Percentiles rank a stretch among this genome's conserved stretches.
These are phyloP conservation scores for Beta macrorhiza DNA, from an alignment of 179 eudicot genomes.

Conservation along the genomic window DNA sequence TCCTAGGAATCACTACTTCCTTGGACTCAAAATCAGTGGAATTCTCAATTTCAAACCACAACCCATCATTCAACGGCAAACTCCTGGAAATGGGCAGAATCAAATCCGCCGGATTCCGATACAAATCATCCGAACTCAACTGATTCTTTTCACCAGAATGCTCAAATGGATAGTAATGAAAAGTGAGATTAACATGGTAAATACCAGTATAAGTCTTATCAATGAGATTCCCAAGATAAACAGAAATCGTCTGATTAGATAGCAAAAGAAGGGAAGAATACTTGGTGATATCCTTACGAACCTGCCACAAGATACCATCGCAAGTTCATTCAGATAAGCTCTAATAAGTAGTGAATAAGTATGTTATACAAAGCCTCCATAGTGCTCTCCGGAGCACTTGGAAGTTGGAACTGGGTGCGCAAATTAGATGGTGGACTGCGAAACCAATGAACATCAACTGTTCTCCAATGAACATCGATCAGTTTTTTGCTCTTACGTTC, in stretches of 20 bases:
- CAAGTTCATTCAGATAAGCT: no score
- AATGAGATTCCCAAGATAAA: conserved; percentile 74
- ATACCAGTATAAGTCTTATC: conserved; percentile 74
- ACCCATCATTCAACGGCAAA: conserved; percentile 74
- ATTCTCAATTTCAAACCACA: conserved; percentile 80
- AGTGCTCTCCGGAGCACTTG: no score
- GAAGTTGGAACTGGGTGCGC: no score
- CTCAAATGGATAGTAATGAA: conserved; percentile 65
- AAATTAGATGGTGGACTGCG: no score
- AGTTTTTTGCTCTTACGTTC: no score
- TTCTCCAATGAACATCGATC: no score
- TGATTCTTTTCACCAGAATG: neutral
- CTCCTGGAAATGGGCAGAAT: conserved; percentile 73
- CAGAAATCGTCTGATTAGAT: conserved; percentile 55
- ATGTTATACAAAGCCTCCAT: no score
- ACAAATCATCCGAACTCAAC: neutral
- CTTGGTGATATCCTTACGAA: conserved; percentile 69
- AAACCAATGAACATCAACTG: no score
- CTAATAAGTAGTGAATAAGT: no score
- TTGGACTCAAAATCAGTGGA: conserved; percentile 48
- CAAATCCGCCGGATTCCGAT: conserved; percentile 53
- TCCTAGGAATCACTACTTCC: conserved; percentile 54
- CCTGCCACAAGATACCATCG: conserved; percentile 22
- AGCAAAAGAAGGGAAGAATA: conserved; percentile 53
- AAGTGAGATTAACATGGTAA: conserved; percentile 69